Percentiles rank a stretch among this genome's conserved stretches.
Conservation (phyloP, 805 yeast genomes). For the Lachancea mirantina region DNA sequence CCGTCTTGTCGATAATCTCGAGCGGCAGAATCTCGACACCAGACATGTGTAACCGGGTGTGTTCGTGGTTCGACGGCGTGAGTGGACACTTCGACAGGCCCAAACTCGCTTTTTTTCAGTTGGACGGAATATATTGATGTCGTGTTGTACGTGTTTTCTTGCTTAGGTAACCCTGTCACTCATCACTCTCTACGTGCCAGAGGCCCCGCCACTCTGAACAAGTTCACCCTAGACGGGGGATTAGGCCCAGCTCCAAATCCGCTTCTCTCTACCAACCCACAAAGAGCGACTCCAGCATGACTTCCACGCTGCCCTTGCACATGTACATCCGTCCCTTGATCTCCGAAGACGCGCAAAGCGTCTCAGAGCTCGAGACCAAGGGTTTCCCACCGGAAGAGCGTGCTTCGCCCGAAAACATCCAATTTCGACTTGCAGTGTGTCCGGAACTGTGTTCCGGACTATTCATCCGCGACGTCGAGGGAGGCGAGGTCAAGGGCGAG, state of each 20-base stretch:
- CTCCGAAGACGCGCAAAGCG: conserved; percentile 63
- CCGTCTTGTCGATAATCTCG: conserved; percentile 81
- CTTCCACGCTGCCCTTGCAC: conserved; percentile 46
- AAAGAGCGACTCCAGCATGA: conserved; percentile 13
- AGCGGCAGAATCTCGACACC: conserved; percentile 47
- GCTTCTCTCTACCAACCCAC: background rate
- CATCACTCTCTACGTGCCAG: too few species aligned
- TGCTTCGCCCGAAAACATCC: conserved; percentile 52
- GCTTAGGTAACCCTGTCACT: too few species aligned
- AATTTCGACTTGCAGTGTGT: conserved; percentile 68
- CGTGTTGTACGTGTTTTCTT: too few species aligned
- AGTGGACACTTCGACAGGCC: background rate
- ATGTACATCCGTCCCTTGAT: conserved; percentile 69
- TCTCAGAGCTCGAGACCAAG: conserved; percentile 49
- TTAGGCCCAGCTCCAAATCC: too few species aligned
- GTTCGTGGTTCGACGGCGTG: background rate
- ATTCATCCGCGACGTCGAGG: conserved; percentile 50
- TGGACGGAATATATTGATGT: too few species aligned
- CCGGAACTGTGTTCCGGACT: conserved; percentile 90
- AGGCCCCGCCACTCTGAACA: too few species aligned
- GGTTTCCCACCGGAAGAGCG: conserved; percentile 72
- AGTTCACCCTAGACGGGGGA: too few species aligned
- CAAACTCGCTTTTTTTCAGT: background rate
- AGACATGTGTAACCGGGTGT: conserved; percentile 6
- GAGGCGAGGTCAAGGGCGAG: conserved; percentile 40